Conservation (phyloP, 2,329 filamentous ascomycete genomes). For the Exophiala sp. region DNA sequence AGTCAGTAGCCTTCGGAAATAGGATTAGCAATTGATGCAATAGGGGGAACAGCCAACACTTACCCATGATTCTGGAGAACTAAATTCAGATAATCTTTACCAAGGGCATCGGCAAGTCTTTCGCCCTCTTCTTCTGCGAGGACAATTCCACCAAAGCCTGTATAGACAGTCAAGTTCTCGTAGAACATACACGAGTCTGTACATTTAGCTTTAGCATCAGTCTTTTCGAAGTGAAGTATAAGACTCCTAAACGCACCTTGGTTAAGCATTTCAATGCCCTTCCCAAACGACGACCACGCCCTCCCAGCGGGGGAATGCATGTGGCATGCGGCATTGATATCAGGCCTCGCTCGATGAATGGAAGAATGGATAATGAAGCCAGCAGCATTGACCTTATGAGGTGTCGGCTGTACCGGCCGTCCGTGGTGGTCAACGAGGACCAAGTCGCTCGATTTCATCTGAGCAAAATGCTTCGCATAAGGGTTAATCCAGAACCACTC, state of each 20-base stretch:
- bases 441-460: slow-evolving; percentile 62
- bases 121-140: slow-evolving; percentile 51
- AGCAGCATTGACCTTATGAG: slow-evolving; percentile 39
- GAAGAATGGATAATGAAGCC: slow-evolving; percentile 52
- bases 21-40: too few relatives aligned
- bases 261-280: slow-evolving; percentile 42
- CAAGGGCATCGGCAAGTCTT: slow-evolving; percentile 48
- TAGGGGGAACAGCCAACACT: not conserved
- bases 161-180: slow-evolving; percentile 50
- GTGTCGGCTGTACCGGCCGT: slow-evolving; percentile 54
- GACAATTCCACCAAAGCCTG: slow-evolving; percentile 52
- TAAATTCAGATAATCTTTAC: slow-evolving; percentile 38
- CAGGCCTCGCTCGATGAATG: slow-evolving; percentile 53
- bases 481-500: slow-evolving; percentile 65
- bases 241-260: slow-evolving; percentile 33
- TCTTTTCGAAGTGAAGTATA: not conserved
- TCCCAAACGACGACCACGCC: slow-evolving; percentile 40
- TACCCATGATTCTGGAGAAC: slow-evolving; percentile 51
- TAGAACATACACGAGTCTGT: slow-evolving; percentile 39
- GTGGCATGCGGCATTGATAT: slow-evolving; percentile 54
- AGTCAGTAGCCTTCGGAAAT: slow-evolving; percentile 31
- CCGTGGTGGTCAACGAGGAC: slow-evolving; percentile 62
- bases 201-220: too few relatives aligned
- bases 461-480: slow-evolving; percentile 59
- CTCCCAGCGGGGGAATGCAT: slow-evolving; percentile 52